phyloP scores from a whole-genome alignment of 2,329 filamentous ascomycete genomes.

The Alternaria solani region DNA sequence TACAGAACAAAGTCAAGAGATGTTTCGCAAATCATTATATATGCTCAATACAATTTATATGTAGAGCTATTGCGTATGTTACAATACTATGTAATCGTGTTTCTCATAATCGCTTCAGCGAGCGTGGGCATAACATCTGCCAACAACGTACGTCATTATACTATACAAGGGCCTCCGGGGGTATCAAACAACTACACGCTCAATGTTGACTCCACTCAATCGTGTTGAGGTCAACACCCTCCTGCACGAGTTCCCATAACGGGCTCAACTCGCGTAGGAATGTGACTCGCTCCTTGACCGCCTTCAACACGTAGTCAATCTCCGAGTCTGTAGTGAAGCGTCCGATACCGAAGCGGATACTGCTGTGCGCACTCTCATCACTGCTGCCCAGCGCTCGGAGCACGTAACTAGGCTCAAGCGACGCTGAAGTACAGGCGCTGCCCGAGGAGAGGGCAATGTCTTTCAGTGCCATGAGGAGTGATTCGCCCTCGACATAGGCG shows the following conservation, averaged over 20 bases:
- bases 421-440: slow-evolving; percentile 96
- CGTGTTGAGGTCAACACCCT: slow-evolving; percentile 92
- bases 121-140: slow-evolving; percentile 29
- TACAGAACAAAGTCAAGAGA: not conserved
- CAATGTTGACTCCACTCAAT: slow-evolving; percentile 99
- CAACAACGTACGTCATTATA: slow-evolving; percentile 24
- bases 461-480: slow-evolving; percentile 96
- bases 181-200: slow-evolving; percentile 37
- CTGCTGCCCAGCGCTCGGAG: slow-evolving; percentile 93
- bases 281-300: slow-evolving; percentile 86
- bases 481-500: slow-evolving; percentile 97
- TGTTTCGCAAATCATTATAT: not conserved
- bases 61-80: slow-evolving; percentile 17
- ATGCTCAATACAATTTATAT: slow-evolving; percentile 14
- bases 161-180: slow-evolving; percentile 31
- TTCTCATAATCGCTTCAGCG: slow-evolving; percentile 34
- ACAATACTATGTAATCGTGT: slow-evolving; percentile 31
- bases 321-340: slow-evolving; percentile 94
- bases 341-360: slow-evolving; percentile 96
- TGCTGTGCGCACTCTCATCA: slow-evolving; percentile 96
- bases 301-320: slow-evolving; percentile 97
- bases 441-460: slow-evolving; percentile 97
- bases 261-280: slow-evolving; percentile 96
- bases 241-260: slow-evolving; percentile 96
- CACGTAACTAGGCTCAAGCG: slow-evolving; percentile 95